A percentile compares a stretch with the other conserved stretches of the same genome.
phyloP scores from a whole-genome alignment of 2,329 filamentous ascomycete species.

The Rachicladosporium sp. region DNA sequence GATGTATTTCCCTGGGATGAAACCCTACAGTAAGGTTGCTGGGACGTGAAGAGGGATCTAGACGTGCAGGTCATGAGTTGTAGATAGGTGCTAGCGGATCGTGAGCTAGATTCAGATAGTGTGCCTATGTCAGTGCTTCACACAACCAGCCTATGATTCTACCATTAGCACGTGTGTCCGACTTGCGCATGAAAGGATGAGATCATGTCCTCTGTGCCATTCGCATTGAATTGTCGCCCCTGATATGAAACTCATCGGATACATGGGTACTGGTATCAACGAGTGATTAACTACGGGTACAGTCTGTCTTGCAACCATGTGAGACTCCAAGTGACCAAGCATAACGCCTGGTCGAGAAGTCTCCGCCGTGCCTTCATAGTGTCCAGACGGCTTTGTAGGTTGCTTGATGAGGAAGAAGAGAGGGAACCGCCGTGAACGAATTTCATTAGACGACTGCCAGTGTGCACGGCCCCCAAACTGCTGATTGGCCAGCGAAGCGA shows the following conservation, averaged over 20 bases:
- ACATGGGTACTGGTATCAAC: conserved; percentile 27
- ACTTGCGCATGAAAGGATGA: too few relatives aligned
- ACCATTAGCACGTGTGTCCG: too few relatives aligned
- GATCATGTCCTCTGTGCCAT: too few relatives aligned
- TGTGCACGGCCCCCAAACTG: not conserved
- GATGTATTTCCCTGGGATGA: conserved; percentile 26
- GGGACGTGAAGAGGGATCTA: too few relatives aligned
- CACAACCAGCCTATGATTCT: too few relatives aligned
- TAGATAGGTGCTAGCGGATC: too few relatives aligned
- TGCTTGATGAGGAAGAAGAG: conserved; percentile 7
- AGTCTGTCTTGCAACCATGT: conserved; percentile 33
- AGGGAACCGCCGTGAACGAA: conserved; percentile 1
- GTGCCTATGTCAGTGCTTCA: too few relatives aligned
- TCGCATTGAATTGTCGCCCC: conserved; percentile 29
- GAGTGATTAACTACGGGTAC: conserved; percentile 42
- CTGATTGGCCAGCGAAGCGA: conserved; percentile 10
- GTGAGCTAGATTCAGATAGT: too few relatives aligned
- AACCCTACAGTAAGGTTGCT: too few relatives aligned
- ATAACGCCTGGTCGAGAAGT: conserved; percentile 19
- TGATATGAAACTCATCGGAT: conserved; percentile 42
- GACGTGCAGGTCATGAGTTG: too few relatives aligned
- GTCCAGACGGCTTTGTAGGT: conserved; percentile 19
- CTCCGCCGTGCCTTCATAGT: conserved; percentile 20
- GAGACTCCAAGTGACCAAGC: conserved; percentile 14
- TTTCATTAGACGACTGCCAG: not conserved